Evolutionary conservation across 768 basidiomycete genomes (phyloP), one percentile per base, ranked within the genome.

Genomic region (Russula lepida): DNA sequence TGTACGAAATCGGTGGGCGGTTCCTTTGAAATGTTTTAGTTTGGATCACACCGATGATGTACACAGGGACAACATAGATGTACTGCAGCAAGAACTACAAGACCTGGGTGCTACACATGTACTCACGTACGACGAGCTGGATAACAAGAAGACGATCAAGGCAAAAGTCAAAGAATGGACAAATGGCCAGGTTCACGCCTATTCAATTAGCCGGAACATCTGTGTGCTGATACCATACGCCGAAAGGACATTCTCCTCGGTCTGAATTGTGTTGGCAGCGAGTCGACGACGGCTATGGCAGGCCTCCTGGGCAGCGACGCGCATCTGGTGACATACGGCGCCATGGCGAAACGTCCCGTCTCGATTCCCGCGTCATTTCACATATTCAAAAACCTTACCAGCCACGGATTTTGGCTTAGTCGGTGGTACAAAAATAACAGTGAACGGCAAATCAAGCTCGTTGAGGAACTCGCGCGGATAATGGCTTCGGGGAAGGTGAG

Each of bases 321-420:
- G 3, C 86, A 88, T 64, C 78, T 93, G 13, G 85, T 93, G 8
- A 90, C 92, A 0, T 95, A 94, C 57, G 92, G 92, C 30, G 91
- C 88, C 6, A 94, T 95, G 92, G 88, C 92, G 1, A 92, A 88
- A 69, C 79, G 86, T 55, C 89, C 92, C 0, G 19, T 79, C 83
- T 1, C 70, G 13, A 43, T 95, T 23, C 88, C 92, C 1, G 85
- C 88, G 0, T 87, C 88, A 0, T 74, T 84, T 23, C 86, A 90
- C 73, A 92, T 95, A 62, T 95, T 95, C 78, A 90, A 85, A 64
- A 88, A 90, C 70, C 75, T 94, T 64, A 85, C 79, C 0, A 78
- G 79, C 25, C 85, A 82, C 53, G 92, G 89, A 6, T 91, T 86
- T 71, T 92, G 89, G 88, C 86, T 89, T 70, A 82, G 76, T 54